Conservation (phyloP, 441 rosid species). For the Breynia disticha region DNA sequence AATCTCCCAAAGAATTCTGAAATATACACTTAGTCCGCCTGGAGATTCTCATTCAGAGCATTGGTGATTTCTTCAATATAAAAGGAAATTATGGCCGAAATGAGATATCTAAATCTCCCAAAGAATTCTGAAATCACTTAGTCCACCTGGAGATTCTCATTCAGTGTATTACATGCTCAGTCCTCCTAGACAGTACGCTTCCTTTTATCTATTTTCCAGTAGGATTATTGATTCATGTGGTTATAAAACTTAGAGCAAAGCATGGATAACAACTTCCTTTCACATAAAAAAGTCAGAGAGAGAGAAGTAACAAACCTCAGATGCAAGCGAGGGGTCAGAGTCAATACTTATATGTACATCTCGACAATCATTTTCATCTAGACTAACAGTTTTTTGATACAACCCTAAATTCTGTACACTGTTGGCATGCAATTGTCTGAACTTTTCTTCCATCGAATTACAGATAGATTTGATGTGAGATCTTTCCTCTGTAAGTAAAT, state of each 20-base stretch:
- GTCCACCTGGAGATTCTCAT: no score
- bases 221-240: background rate
- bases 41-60: no score
- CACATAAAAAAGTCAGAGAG: constrained; percentile 1
- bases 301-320: constrained; percentile 30
- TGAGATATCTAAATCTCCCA: no score
- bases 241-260: background rate
- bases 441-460: constrained; percentile 40
- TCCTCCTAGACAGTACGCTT: background rate
- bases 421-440: constrained; percentile 24
- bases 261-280: background rate
- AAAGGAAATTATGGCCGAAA: no score
- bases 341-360: constrained; percentile 49
- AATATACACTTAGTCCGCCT: no score
- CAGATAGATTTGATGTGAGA: constrained; percentile 34
- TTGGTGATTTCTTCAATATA: no score
- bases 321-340: constrained; percentile 24
- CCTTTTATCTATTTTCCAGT: background rate
- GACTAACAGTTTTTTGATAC: constrained; percentile 23
- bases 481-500: constrained; percentile 59
- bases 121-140: no score
- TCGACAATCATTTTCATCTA: constrained; percentile 47
- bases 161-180: no score
- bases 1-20: no score
- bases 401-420: constrained; percentile 25